Conservation (phyloP, 768 basidiomycete genomes). For the Auriscalpium vulgare region DNA sequence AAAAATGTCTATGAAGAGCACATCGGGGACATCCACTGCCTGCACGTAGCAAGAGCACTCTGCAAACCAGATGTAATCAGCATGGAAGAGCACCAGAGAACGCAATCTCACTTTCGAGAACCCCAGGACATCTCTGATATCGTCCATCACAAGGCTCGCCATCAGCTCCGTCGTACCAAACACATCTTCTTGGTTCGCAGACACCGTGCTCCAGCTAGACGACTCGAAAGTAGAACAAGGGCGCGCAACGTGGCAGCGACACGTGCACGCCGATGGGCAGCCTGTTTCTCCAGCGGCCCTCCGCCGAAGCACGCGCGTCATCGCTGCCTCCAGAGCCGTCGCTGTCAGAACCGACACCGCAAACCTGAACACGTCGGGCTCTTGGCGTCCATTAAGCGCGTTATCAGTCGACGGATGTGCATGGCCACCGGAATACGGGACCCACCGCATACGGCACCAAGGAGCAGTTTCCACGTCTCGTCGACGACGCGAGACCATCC, state of each 20-base stretch:
- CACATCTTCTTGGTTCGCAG: no score
- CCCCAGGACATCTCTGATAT: slow-evolving; percentile 5
- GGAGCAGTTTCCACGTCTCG: slow-evolving; percentile 9
- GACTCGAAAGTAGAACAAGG: no score
- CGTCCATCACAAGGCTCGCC: slow-evolving; percentile 4
- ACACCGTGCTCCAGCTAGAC: no score
- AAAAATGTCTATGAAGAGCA: not conserved
- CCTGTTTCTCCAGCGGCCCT: no score
- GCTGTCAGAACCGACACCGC: slow-evolving; percentile 10
- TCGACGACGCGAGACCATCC: slow-evolving; percentile 3
- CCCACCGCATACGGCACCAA: slow-evolving; percentile 9
- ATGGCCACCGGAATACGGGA: not conserved
- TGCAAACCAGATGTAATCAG: not conserved
- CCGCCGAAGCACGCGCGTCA: no score
- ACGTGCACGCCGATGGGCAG: no score
- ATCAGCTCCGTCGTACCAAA: not conserved
- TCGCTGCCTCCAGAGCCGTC: slow-evolving; percentile 2
- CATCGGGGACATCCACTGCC: not conserved
- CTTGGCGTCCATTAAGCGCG: not conserved
- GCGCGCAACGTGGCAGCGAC: no score
- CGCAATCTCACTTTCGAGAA: slow-evolving; percentile 1
- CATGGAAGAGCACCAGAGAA: not conserved
- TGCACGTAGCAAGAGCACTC: not conserved
- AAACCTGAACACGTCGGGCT: slow-evolving; percentile 8
- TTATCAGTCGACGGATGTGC: not conserved